phyloP scores from a whole-genome alignment of 2,329 filamentous ascomycete species.

The Drechslerella coelobrocha region DNA sequence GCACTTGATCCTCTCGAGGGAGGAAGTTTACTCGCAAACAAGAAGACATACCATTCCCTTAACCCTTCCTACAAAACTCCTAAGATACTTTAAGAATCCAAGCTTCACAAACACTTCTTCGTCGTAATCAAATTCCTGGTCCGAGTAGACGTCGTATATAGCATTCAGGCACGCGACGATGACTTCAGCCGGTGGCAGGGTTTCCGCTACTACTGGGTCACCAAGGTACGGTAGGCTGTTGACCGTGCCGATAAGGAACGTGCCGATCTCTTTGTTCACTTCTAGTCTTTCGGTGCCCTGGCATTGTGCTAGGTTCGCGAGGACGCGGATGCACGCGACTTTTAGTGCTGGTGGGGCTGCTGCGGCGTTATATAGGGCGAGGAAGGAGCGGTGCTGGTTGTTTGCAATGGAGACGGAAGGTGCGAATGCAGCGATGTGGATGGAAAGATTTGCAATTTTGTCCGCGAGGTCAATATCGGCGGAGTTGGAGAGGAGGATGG shows the following conservation, averaged over 20 bases:
- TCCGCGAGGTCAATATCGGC: conserved; percentile 69
- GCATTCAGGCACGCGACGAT: conserved; percentile 71
- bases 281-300: conserved; percentile 63
- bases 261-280: conserved; percentile 68
- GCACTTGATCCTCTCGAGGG: too few relatives aligned
- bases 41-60: conserved; percentile 62
- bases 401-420: conserved; percentile 52
- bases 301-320: conserved; percentile 32
- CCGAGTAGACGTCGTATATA: conserved; percentile 71
- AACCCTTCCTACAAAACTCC: conserved; percentile 64
- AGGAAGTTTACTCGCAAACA: conserved; percentile 8
- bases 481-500: conserved; percentile 68
- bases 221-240: conserved; percentile 60
- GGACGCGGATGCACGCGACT: conserved; percentile 31
- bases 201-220: conserved; percentile 8
- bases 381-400: conserved; percentile 69
- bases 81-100: conserved; percentile 67
- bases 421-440: conserved; percentile 67
- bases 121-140: conserved; percentile 68
- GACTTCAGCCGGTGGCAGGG: conserved; percentile 64
- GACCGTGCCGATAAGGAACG: conserved; percentile 68
- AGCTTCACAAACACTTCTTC: conserved; percentile 70
- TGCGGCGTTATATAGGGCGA: conserved; percentile 68
- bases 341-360: conserved; percentile 32
- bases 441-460: conserved; percentile 69